Evolutionary conservation across 2,329 filamentous ascomycete species (phyloP).

Genomic region (Phyllosticta citriasiana): DNA sequence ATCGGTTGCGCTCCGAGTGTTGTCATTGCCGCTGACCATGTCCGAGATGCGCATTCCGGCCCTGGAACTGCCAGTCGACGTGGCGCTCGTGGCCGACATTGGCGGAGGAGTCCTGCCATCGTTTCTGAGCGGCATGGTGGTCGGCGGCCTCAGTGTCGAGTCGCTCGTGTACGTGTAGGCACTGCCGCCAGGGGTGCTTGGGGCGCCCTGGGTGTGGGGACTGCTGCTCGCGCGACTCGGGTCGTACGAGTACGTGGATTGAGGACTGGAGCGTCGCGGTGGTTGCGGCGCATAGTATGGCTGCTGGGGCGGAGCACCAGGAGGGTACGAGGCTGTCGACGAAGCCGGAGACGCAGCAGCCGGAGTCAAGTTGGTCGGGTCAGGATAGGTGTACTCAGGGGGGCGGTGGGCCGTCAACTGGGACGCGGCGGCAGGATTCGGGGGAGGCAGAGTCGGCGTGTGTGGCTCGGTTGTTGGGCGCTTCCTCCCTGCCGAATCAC

Average conservation of each 20-base stretch:
- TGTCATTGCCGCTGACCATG: conserved; percentile 24
- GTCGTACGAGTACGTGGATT: conserved; percentile 33
- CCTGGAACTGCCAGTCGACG: conserved; percentile 11
- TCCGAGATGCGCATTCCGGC: conserved; percentile 33
- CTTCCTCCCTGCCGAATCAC: conserved; percentile 34
- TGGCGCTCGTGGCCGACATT: conserved; percentile 18
- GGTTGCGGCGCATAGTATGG: conserved; percentile 32
- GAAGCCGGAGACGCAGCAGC: conserved; percentile 35
- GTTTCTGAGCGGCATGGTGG: conserved; percentile 20
- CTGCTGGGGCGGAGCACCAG: conserved; percentile 23
- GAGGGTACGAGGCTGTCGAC: conserved; percentile 30
- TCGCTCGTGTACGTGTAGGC: conserved; percentile 19
- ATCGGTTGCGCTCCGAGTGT: conserved; percentile 31
- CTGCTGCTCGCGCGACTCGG: conserved; percentile 32
- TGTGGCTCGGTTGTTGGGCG: conserved; percentile 40
- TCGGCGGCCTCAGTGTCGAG: conserved; percentile 21
- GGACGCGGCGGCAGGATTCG: conserved; percentile 34
- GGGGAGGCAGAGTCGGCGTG: conserved; percentile 40
- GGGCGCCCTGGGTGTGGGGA: conserved; percentile 29
- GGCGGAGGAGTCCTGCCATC: conserved; percentile 27
- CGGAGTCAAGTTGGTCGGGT: conserved; percentile 34
- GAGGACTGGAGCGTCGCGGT: conserved; percentile 32
- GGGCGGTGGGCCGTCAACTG: conserved; percentile 28
- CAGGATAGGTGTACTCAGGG: conserved; percentile 33
- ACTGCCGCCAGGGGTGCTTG: conserved; percentile 25